These are phyloP conservation scores for Cladophialophora carrionii DNA, from an alignment of 2,329 filamentous ascomycete genomes.

Conservation along the genomic window DNA sequence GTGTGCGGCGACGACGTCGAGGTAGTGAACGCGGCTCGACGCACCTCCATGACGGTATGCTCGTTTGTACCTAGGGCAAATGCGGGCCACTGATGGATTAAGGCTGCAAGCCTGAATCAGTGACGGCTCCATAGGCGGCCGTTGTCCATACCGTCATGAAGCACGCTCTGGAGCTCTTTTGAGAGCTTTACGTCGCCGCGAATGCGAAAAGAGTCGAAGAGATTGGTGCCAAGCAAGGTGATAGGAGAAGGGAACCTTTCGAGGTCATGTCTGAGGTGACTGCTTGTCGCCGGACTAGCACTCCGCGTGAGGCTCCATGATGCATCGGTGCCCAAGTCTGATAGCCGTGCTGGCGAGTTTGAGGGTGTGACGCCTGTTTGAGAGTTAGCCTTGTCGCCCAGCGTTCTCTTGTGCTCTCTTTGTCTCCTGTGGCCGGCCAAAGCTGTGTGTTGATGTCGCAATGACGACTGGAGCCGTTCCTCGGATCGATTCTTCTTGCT, in stretches of 20 bases:
- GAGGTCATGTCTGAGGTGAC: neutral
- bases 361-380: neutral
- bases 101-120: slow-evolving; percentile 10
- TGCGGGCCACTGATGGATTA: slow-evolving; percentile 16
- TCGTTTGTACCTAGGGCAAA: slow-evolving; percentile 13
- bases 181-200: neutral
- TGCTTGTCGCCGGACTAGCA: neutral
- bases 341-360: neutral
- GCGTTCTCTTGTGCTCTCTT: slow-evolving; percentile 6
- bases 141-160: slow-evolving; percentile 10
- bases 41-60: slow-evolving; percentile 7
- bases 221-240: neutral
- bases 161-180: neutral
- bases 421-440: slow-evolving; percentile 10
- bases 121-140: neutral
- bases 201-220: neutral
- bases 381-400: neutral
- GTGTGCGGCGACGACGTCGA: slow-evolving; percentile 5
- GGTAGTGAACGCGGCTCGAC: slow-evolving; percentile 4
- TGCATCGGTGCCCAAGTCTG: neutral
- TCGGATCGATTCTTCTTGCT: slow-evolving; percentile 1
- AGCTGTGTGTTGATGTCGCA: slow-evolving; percentile 16
- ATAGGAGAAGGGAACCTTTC: neutral
- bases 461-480: slow-evolving; percentile 1
- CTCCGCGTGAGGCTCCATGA: slow-evolving; percentile 1